Percentiles rank a stretch among this genome's conserved stretches.
These are phyloP conservation scores for Clathrus columnatus DNA, from an alignment of 768 basidiomycete species.

Conservation along the genomic window DNA sequence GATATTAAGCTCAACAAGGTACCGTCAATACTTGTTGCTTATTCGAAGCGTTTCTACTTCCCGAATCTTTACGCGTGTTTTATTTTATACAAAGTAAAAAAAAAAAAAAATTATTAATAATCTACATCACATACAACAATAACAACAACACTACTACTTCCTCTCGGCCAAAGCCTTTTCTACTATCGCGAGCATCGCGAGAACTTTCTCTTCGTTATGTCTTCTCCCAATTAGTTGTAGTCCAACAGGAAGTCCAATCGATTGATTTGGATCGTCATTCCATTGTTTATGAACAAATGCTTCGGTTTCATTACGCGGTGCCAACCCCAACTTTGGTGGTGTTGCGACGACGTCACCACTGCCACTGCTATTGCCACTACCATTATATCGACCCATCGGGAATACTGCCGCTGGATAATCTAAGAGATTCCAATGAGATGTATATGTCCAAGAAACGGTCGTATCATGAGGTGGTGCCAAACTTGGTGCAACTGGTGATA, in stretches of 20 bases:
- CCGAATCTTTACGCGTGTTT: not conserved
- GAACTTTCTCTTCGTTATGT: conserved; percentile 40
- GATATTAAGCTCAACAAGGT: not conserved
- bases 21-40: not conserved
- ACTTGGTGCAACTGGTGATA: conserved; percentile 38
- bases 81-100: not conserved
- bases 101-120: not conserved
- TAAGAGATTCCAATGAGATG: conserved; percentile 44
- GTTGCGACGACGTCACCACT: too few relatives aligned
- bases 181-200: conserved; percentile 35
- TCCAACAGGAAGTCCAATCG: conserved; percentile 25
- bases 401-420: conserved; percentile 42
- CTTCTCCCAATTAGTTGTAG: conserved; percentile 44
- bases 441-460: conserved; percentile 42
- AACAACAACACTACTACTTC: not conserved
- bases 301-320: conserved; percentile 30
- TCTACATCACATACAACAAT: not conserved
- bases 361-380: too few relatives aligned
- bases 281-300: conserved; percentile 29
- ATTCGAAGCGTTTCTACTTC: too few relatives aligned
- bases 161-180: conserved; percentile 21
- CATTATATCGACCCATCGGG: conserved; percentile 32
- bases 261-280: conserved; percentile 34
- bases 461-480: conserved; percentile 41
- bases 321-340: conserved; percentile 12